phyloP scores from a whole-genome alignment of 495 filamentous ascomycete species.

The Massariosphaeria phaeospora region DNA sequence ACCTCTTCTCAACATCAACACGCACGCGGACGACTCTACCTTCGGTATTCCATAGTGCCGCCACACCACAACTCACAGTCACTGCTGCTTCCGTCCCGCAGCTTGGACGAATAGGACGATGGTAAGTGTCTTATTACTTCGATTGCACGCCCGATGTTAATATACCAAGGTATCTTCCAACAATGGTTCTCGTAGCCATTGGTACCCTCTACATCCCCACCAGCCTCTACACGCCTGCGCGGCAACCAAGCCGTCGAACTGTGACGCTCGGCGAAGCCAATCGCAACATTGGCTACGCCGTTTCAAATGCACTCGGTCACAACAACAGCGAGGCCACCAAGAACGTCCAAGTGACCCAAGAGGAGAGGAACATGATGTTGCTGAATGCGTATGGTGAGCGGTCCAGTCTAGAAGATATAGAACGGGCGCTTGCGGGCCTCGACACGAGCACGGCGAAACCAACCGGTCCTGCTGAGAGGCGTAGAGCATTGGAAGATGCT shows the following conservation, averaged over 20 bases:
- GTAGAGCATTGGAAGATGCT: constrained; percentile 6
- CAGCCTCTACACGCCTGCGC: background rate
- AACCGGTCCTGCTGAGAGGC: background rate
- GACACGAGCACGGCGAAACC: background rate
- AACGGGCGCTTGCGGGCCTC: background rate
- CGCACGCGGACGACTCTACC: background rate
- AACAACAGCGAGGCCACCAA: background rate
- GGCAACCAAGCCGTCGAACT: background rate
- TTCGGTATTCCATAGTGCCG: background rate
- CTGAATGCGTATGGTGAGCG: constrained; percentile 4
- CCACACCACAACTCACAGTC: background rate
- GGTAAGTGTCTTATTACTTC: background rate
- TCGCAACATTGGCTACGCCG: constrained; percentile 3
- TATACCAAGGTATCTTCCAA: constrained; percentile 10
- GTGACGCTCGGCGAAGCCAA: constrained; percentile 5
- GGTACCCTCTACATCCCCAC: background rate
- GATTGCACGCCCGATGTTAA: background rate
- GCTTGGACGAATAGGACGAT: constrained; percentile 10
- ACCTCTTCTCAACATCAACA: constrained; percentile 6
- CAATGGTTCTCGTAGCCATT: constrained; percentile 18
- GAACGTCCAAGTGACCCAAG: background rate
- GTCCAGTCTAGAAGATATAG: constrained; percentile 2
- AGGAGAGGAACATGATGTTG: constrained; percentile 2
- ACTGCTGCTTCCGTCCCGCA: background rate
- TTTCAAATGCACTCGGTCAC: constrained; percentile 11